Percentiles rank a stretch among this genome's conserved stretches.
phyloP scores from a whole-genome alignment of 2,329 filamentous ascomycete genomes.

The Curvularia sp. region DNA sequence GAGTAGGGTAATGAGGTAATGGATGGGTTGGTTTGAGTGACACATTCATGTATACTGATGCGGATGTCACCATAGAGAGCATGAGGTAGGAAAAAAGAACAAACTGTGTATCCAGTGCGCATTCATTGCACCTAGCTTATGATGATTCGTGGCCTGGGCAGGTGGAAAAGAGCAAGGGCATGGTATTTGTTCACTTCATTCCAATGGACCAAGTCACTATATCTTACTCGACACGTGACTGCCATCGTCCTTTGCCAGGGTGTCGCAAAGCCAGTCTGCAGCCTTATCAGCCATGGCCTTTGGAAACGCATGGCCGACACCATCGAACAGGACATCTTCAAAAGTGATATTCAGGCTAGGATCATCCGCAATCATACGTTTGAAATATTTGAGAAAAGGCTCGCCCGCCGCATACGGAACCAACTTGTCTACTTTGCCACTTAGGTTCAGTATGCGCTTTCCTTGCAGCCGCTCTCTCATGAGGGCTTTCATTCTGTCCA shows the following conservation, averaged over 20 bases:
- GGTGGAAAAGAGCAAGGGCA: not conserved
- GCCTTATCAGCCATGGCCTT: slow-evolving; percentile 71
- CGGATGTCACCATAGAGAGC: no score
- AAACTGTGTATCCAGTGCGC: not conserved
- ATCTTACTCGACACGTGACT: slow-evolving; percentile 34
- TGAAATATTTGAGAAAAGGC: slow-evolving; percentile 69
- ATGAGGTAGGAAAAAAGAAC: not conserved
- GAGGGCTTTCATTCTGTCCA: slow-evolving; percentile 35
- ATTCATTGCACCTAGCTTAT: not conserved
- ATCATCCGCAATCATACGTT: slow-evolving; percentile 63
- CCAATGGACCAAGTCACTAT: slow-evolving; percentile 8
- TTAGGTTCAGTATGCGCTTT: slow-evolving; percentile 48
- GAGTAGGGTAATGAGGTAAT: no score
- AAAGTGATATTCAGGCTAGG: slow-evolving; percentile 60
- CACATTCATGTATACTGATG: no score
- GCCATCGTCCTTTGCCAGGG: slow-evolving; percentile 37
- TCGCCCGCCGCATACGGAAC: slow-evolving; percentile 71
- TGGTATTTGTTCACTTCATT: not conserved
- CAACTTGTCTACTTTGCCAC: slow-evolving; percentile 73
- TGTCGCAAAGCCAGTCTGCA: slow-evolving; percentile 65
- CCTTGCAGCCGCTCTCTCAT: slow-evolving; percentile 58
- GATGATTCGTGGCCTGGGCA: not conserved
- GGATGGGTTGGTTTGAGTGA: no score
- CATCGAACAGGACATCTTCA: slow-evolving; percentile 72
- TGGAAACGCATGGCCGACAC: slow-evolving; percentile 73